phyloP scores from a whole-genome alignment of 1,139 yeast genomes.

The Suhomyces choctaworum region DNA sequence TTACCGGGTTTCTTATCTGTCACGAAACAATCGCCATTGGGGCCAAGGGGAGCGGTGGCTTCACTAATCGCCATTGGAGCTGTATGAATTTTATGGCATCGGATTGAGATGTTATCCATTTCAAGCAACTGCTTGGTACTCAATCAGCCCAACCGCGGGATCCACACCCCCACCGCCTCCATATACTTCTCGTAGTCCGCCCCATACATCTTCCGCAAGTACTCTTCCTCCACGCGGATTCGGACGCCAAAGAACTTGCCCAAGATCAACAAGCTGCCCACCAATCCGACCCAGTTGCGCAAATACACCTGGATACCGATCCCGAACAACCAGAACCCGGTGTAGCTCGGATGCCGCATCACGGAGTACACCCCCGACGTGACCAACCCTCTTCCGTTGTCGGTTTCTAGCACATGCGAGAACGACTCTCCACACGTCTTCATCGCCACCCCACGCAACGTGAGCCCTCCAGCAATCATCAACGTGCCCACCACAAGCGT shows the following conservation, averaged over 20 bases:
- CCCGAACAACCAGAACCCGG: constrained; percentile 43
- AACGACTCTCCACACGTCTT: constrained; percentile 39
- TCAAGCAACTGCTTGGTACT: too few species aligned
- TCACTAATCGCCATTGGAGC: too few species aligned
- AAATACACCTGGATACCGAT: constrained; percentile 36
- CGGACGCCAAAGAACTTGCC: constrained; percentile 33
- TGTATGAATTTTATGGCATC: too few species aligned
- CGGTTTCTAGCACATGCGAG: constrained; percentile 29
- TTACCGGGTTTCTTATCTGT: too few species aligned
- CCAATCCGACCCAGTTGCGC: constrained; percentile 25
- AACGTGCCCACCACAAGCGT: constrained; percentile 15
- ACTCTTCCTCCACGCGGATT: constrained; percentile 40
- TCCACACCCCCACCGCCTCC: constrained; percentile 27
- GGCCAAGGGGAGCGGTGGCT: too few species aligned
- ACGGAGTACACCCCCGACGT: constrained; percentile 34
- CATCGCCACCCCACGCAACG: constrained; percentile 34
- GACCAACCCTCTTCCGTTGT: constrained; percentile 20
- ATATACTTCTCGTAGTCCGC: constrained; percentile 29
- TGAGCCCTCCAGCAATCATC: constrained; percentile 24
- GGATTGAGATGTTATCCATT: too few species aligned
- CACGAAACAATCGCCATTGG: too few species aligned
- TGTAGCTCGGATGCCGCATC: constrained; percentile 43
- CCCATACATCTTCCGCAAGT: constrained; percentile 31
- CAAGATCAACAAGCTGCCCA: constrained; percentile 22
- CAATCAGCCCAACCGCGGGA: constrained; percentile 24